phyloP scores from a whole-genome alignment of 1,139 yeast genomes.

The Groenewaldozyma auringiensis region DNA sequence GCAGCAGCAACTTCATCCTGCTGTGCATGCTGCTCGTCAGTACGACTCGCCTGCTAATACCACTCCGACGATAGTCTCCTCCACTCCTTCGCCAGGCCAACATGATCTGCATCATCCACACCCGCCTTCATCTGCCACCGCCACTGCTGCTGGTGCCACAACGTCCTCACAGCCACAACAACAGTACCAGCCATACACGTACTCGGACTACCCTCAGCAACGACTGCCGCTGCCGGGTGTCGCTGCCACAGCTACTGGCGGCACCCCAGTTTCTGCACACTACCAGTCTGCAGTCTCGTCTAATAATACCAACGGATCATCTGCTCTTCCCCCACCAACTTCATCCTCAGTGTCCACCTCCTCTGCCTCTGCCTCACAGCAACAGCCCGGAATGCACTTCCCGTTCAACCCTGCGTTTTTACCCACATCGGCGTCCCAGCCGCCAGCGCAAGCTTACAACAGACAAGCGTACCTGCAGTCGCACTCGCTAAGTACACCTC shows the following conservation, averaged over 20 bases:
- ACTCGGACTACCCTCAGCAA: neutral
- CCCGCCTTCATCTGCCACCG: slow-evolving; percentile 8
- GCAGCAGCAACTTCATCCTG: slow-evolving; percentile 9
- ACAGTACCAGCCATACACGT: neutral
- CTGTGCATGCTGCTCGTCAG: slow-evolving; percentile 6
- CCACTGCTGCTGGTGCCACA: neutral
- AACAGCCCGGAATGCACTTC: too few relatives aligned
- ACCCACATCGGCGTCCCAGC: too few relatives aligned
- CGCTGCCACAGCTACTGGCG: neutral
- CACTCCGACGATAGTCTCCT: neutral
- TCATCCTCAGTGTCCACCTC: too few relatives aligned
- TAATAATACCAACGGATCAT: neutral
- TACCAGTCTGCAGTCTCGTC: too few relatives aligned
- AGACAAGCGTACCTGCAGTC: slow-evolving; percentile 1
- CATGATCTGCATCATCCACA: slow-evolving; percentile 6
- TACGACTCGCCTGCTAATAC: neutral
- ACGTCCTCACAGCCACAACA: slow-evolving; percentile 1
- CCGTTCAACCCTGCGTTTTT: too few relatives aligned
- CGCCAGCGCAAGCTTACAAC: too few relatives aligned
- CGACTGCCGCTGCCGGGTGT: neutral
- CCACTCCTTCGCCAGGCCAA: slow-evolving; percentile 5
- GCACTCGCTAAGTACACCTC: neutral
- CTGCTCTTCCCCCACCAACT: too few relatives aligned
- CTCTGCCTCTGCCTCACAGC: too few relatives aligned
- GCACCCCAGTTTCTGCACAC: too few relatives aligned